phyloP scores from a whole-genome alignment of 495 filamentous ascomycete species.

The Penicillium riverlandense region DNA sequence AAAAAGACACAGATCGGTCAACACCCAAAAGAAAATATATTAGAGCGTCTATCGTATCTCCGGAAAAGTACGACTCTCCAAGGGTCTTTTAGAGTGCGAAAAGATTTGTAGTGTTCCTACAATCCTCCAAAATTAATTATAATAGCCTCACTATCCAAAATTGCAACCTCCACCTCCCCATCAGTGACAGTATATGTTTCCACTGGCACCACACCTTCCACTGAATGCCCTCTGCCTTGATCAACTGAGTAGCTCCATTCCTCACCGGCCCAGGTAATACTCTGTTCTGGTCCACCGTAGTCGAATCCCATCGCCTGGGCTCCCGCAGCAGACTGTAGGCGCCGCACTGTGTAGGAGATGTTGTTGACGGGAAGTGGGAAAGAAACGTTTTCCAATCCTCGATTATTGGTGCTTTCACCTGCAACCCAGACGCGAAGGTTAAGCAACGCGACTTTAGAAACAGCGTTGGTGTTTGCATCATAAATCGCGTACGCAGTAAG shows the following conservation, averaged over 20 bases:
- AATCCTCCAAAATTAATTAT: background rate
- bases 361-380: background rate
- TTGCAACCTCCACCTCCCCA: background rate
- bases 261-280: constrained; percentile 21
- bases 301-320: constrained; percentile 12
- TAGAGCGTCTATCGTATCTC: too few species aligned
- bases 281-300: constrained; percentile 7
- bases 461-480: constrained; percentile 2
- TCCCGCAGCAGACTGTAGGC: too few species aligned
- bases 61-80: too few species aligned
- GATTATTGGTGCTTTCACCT: constrained; percentile 2
- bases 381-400: constrained; percentile 11
- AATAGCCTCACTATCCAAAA: constrained; percentile 5
- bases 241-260: constrained; percentile 15
- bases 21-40: too few species aligned
- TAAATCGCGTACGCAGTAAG: constrained; percentile 19
- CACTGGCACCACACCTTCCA: background rate
- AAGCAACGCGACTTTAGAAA: constrained; percentile 7
- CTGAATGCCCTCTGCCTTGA: constrained; percentile 8
- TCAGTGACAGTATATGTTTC: background rate
- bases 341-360: too few species aligned
- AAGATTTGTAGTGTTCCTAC: too few species aligned
- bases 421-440: constrained; percentile 10
- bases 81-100: too few species aligned
- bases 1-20: too few species aligned